Evolutionary conservation across 1,284 basidiomycete species (phyloP), one percentile per base, ranked within the genome.

Genomic region (Rhodotorula sp.): DNA sequence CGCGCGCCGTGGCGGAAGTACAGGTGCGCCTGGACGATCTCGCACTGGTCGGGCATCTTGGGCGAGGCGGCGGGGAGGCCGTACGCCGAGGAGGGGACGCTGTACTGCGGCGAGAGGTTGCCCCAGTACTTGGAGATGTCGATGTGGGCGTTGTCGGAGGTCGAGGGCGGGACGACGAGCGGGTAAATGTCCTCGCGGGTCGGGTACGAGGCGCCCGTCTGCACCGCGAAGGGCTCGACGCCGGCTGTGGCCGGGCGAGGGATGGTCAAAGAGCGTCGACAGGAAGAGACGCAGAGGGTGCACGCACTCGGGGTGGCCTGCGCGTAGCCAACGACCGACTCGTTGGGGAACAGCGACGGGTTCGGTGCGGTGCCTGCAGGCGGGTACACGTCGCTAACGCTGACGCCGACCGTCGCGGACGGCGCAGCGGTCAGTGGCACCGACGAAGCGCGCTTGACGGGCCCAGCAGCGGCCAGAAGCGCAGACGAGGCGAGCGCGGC

Each of bases 41-140:
- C 82, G 80, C 92, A 93, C 8, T 84, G 85, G 41, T 88, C 84
- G 12, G 92, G 92, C 1, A 88, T 82, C 54, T 87, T 86, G 0
- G 90, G 88, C 19, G 86, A 84, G 0, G 91, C 88, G 36, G 85
- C 78, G 77, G 90, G 85, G 32, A 92, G 77, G 2, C 92, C 91
- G 81, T 92, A 94, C 10, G 50, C 19, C 37, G 53, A n/a, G 39
- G 77, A 80, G 27, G 80, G 75, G 41, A 84, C 83, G 0, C 81
- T 80, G 74, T 81, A 83, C 78, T 82, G 84, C 1, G 84, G 84
- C 44, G 29, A 32, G 29, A 66, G 48, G 50, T 69, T 68, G 41
- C 84, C 84, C 83, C 83, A 84, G 64, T 83, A 78, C 69, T 81
- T 29, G 79, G 63, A 39, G 67, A 84, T 80, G 66, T 81, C 79